Conservation (phyloP, 2,329 filamentous ascomycete genomes). For the Fusarium nelsonii region DNA sequence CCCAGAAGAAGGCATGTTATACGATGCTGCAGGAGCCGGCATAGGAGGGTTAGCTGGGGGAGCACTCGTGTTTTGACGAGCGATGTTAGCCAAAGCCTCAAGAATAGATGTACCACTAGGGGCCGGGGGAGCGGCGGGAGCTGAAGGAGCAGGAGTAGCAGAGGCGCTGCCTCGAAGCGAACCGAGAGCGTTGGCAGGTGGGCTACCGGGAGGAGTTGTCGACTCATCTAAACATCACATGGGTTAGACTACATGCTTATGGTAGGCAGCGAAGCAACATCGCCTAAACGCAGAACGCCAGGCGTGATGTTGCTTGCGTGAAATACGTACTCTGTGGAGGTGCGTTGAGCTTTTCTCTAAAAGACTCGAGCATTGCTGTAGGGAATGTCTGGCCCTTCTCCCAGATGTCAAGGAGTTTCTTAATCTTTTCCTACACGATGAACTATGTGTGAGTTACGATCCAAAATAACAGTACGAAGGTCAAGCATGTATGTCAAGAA, state of each 20-base stretch:
- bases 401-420: slow-evolving; percentile 96
- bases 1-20: slow-evolving; percentile 52
- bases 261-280: slow-evolving; percentile 6
- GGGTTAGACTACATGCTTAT: slow-evolving; percentile 55
- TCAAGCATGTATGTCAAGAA: slow-evolving; percentile 40
- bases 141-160: slow-evolving; percentile 21
- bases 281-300: background rate
- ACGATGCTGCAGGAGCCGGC: slow-evolving; percentile 60
- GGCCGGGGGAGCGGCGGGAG: slow-evolving; percentile 56
- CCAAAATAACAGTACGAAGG: slow-evolving; percentile 38
- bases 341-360: slow-evolving; percentile 82
- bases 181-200: slow-evolving; percentile 61
- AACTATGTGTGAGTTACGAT: slow-evolving; percentile 57
- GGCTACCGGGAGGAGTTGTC: slow-evolving; percentile 77
- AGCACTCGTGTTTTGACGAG: slow-evolving; percentile 74
- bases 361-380: slow-evolving; percentile 78
- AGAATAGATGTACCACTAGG: slow-evolving; percentile 73
- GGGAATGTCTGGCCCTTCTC: slow-evolving; percentile 96
- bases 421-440: slow-evolving; percentile 86
- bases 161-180: slow-evolving; percentile 51
- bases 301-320: slow-evolving; percentile 12
- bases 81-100: slow-evolving; percentile 83
- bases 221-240: slow-evolving; percentile 67
- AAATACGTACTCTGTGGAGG: slow-evolving; percentile 72
- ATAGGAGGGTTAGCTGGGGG: slow-evolving; percentile 56